Evolutionary conservation across 345 rosid species (phyloP), one percentile per base, ranked within the genome.

Genomic region (Murraya paniculata): DNA sequence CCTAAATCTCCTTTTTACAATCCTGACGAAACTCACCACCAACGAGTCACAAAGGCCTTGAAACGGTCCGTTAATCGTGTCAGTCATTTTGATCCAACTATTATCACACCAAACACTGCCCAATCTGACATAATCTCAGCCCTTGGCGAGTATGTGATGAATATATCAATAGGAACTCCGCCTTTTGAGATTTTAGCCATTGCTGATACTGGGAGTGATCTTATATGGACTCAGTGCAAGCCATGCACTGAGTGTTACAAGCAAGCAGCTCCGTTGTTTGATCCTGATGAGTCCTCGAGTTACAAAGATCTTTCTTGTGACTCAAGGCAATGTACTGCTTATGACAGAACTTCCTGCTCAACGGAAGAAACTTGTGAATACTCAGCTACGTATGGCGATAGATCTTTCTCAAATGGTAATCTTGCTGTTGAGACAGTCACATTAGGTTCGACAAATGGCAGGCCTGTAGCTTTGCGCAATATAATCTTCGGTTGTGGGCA

Each of bases 401-500:
- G 66, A 0, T 89, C 90, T 0, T 85, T 35, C 65, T 77, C 88
- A 1, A 80, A 35, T 25, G 94, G 94, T 19, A 81, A 81, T 79
- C 78, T 86, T 21, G 90, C 88, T 0, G 75, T 80, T 45, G 90
- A 91, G 14, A 91, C 87, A 1, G 14, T 89, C 25, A 84, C 86
- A 1, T 75, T 93, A 28, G 79, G 76, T 22, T 85, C 95, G 10
- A 77, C 82, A 11, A 27, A 72, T 2, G 88, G 93, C 22, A 71
- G 83, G 3, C 85, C 86, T 0, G 84, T 84, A 3, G 21, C 78
- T 31, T 22, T 90, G 4, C 87, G 85, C 0, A 82, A 77, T 1
- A 80, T 84, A 0, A 58, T n/a, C n/a, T 75, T 90, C 8, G 97
- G 93, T 3, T 93, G 93, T 59, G 92, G 94, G 4, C 84, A 80